phyloP scores from a whole-genome alignment of 192 early-diverging fungal genomes.

The Hyaloraphidium curvatum region DNA sequence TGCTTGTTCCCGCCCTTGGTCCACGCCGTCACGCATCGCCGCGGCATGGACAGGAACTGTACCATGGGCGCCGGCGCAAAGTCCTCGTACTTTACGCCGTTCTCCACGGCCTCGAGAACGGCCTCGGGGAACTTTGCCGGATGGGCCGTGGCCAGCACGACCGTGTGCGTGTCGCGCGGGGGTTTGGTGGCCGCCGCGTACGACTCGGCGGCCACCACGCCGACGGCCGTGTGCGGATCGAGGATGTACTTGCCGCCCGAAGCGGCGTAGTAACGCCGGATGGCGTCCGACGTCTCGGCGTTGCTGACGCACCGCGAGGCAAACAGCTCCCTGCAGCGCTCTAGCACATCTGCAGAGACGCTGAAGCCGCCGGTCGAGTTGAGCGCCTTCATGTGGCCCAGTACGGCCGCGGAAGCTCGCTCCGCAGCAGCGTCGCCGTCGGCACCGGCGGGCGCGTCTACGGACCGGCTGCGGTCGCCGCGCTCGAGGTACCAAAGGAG shows the following conservation, averaged over 20 bases:
- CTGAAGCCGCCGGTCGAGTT: slow-evolving; percentile 48
- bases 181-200: slow-evolving; percentile 1
- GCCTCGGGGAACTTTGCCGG: slow-evolving; percentile 94
- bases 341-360: slow-evolving; percentile 37
- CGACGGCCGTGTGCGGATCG: slow-evolving; percentile 94
- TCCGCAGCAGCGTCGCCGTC: slow-evolving; percentile 19
- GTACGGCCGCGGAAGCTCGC: slow-evolving; percentile 35
- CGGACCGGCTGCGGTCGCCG: slow-evolving; percentile 12
- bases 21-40: slow-evolving; percentile 17
- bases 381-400: slow-evolving; percentile 60
- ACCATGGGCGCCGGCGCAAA: slow-evolving; percentile 29
- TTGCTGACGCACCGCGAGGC: slow-evolving; percentile 55
- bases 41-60: slow-evolving; percentile 19
- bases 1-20: slow-evolving; percentile 17
- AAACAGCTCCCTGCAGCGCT: slow-evolving; percentile 47
- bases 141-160: slow-evolving; percentile 77
- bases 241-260: slow-evolving; percentile 37
- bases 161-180: slow-evolving; percentile 14
- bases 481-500: slow-evolving; percentile 65
- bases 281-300: slow-evolving; percentile 51
- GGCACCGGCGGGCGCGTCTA: slow-evolving; percentile 5
- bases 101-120: slow-evolving; percentile 41
- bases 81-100: slow-evolving; percentile 20
- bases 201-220: slow-evolving; percentile 62
- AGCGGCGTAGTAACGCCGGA: slow-evolving; percentile 48